phyloP scores from a whole-genome alignment of 2,329 filamentous ascomycete genomes.

The Grosmannia serpens region DNA sequence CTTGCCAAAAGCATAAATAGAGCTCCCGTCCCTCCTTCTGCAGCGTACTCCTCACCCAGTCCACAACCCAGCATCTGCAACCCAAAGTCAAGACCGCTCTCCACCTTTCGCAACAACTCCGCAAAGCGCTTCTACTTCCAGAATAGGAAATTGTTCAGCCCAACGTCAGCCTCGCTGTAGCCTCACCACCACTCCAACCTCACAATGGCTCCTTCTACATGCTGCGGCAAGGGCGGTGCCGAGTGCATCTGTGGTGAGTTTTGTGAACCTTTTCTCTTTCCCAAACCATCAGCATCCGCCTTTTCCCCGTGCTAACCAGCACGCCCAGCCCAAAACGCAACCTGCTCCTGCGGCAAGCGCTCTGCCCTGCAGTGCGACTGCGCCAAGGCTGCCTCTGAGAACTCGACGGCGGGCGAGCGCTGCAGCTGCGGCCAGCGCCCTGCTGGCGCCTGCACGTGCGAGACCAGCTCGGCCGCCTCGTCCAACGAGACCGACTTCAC shows the following conservation, averaged over 20 bases:
- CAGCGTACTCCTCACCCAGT: background rate
- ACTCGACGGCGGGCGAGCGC: conserved; percentile 57
- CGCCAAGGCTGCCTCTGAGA: conserved; percentile 65
- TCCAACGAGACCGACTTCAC: conserved; percentile 77
- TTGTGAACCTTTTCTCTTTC: background rate
- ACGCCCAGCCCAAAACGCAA: conserved; percentile 46
- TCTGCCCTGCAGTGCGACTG: conserved; percentile 80
- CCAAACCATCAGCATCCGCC: no score
- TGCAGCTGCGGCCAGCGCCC: conserved; percentile 79
- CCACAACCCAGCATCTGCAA: no score
- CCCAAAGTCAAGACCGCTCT: background rate
- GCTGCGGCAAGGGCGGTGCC: conserved; percentile 41
- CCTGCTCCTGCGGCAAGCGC: conserved; percentile 84
- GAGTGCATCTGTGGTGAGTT: conserved; percentile 48
- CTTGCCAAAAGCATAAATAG: background rate
- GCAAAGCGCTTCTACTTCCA: background rate
- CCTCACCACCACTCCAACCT: background rate
- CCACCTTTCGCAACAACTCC: background rate
- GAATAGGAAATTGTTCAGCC: background rate
- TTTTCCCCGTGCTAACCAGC: background rate
- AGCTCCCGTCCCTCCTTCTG: background rate
- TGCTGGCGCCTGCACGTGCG: conserved; percentile 72
- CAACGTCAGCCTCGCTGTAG: background rate
- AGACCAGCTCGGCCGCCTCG: conserved; percentile 55
- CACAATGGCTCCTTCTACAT: conserved; percentile 29